Conservation (phyloP, 495 filamentous ascomycete species). For the Xylaria acuta region DNA sequence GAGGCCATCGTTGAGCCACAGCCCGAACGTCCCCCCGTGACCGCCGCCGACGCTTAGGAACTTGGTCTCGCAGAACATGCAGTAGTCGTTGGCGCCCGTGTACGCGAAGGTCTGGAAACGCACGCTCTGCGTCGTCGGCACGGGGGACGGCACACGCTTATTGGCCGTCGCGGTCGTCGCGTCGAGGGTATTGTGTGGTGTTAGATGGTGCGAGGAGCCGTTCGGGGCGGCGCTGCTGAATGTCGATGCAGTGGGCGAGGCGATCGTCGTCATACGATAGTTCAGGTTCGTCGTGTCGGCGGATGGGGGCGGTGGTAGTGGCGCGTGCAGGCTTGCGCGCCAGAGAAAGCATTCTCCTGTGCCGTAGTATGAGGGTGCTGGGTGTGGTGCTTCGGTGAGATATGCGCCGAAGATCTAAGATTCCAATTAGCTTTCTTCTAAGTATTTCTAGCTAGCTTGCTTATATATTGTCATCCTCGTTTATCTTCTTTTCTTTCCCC, state of each 20-base stretch:
- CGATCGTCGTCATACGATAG: constrained; percentile 72
- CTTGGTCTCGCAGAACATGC: constrained; percentile 89
- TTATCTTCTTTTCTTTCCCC: background rate
- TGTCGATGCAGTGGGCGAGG: constrained; percentile 32
- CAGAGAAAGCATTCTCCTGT: constrained; percentile 98
- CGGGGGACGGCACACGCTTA: constrained; percentile 23
- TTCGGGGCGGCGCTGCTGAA: constrained; percentile 8
- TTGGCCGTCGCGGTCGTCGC: constrained; percentile 6
- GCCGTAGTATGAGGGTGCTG: constrained; percentile 85
- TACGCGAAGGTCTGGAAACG: constrained; percentile 98
- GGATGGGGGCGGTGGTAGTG: constrained; percentile 75
- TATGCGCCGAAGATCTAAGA: constrained; percentile 88
- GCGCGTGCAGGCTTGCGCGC: constrained; percentile 71
- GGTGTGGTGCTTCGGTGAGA: constrained; percentile 84
- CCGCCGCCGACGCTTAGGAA: constrained; percentile 85
- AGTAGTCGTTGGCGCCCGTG: constrained; percentile 90
- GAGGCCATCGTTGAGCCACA: constrained; percentile 91
- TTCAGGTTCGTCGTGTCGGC: constrained; percentile 72
- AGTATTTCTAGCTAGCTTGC: background rate
- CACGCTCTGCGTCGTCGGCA: constrained; percentile 58
- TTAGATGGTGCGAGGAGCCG: constrained; percentile 41
- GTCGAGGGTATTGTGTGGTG: constrained; percentile 30
- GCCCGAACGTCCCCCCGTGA: constrained; percentile 85
- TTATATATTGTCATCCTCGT: background rate
- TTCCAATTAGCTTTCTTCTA: background rate